phyloP scores from a whole-genome alignment of 805 yeast genomes.

The Sugiyamaella marilandica region DNA sequence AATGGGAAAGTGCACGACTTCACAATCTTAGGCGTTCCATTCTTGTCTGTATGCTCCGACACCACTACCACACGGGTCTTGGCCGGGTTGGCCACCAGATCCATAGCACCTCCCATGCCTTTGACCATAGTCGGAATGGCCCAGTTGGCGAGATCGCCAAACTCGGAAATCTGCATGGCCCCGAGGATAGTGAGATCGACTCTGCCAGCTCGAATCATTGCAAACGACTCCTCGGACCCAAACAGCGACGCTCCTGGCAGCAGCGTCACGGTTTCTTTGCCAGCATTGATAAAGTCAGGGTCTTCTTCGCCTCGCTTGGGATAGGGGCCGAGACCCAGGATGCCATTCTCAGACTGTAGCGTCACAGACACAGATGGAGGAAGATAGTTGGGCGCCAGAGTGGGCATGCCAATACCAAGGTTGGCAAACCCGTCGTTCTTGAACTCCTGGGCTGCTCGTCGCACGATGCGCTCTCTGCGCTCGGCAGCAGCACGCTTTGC shows the following conservation, averaged over 20 bases:
- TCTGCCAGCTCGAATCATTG: constrained; percentile 42
- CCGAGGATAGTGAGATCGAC: constrained; percentile 40
- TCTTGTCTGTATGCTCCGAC: constrained; percentile 42
- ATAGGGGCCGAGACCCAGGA: constrained; percentile 42
- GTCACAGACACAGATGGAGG: constrained; percentile 34
- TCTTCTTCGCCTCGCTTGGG: constrained; percentile 37
- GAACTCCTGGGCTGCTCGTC: constrained; percentile 41
- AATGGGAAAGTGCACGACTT: constrained; percentile 39
- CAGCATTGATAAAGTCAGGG: constrained; percentile 43
- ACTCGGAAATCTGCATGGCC: constrained; percentile 40
- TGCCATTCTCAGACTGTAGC: constrained; percentile 44
- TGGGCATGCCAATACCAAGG: constrained; percentile 44
- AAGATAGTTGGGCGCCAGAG: constrained; percentile 38
- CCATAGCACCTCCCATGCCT: constrained; percentile 51
- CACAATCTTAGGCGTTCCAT: constrained; percentile 42
- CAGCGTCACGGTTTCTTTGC: constrained; percentile 43
- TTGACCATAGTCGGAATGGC: constrained; percentile 43
- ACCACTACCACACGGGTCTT: constrained; percentile 39
- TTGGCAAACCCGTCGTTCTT: constrained; percentile 37
- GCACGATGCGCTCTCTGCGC: constrained; percentile 34
- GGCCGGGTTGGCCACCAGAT: constrained; percentile 41
- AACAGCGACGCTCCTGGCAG: constrained; percentile 39
- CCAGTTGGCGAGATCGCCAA: constrained; percentile 45
- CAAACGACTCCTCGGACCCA: constrained; percentile 44
- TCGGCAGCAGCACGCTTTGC: constrained; percentile 20